Conservation (phyloP, 208 protist genomes). For the Strigomonas galati region DNA sequence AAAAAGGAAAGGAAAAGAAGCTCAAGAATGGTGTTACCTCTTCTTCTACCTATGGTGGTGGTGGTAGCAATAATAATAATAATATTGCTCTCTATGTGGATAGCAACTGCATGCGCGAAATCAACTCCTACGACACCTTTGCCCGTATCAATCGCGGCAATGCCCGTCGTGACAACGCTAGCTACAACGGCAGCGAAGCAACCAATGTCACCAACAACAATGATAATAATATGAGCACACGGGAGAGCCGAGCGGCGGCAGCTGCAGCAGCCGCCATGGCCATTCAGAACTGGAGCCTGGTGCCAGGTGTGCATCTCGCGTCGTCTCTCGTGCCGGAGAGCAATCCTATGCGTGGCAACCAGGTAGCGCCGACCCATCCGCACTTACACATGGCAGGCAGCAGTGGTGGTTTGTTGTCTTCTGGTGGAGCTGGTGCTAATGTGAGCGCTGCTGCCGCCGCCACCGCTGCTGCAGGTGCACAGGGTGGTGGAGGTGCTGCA, state of each 20-base stretch:
- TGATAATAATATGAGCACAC: not conserved
- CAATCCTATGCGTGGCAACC: not conserved
- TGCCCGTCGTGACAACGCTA: not conserved
- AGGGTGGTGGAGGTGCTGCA: not conserved
- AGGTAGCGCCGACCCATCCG: not conserved
- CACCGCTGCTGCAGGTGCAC: not conserved
- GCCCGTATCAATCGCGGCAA: not conserved
- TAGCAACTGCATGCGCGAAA: not conserved
- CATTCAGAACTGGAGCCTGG: constrained; percentile 14
- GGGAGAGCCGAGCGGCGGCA: too few species aligned
- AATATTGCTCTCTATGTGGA: not conserved
- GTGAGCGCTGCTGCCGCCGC: not conserved
- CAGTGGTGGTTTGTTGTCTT: too few species aligned
- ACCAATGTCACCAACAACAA: not conserved
- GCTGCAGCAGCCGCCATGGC: not conserved
- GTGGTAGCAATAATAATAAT: not conserved
- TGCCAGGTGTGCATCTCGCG: constrained; percentile 1
- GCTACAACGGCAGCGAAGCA: not conserved
- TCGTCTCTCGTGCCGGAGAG: not conserved
- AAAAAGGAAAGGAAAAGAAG: not conserved
- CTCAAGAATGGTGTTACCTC: not conserved
- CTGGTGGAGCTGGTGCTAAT: not conserved
- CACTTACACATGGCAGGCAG: not conserved
- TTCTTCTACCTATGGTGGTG: too few species aligned
- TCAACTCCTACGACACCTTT: not conserved